These are phyloP conservation scores for Claviceps fusiformis DNA, from an alignment of 2,329 filamentous ascomycete genomes.

Conservation along the genomic window DNA sequence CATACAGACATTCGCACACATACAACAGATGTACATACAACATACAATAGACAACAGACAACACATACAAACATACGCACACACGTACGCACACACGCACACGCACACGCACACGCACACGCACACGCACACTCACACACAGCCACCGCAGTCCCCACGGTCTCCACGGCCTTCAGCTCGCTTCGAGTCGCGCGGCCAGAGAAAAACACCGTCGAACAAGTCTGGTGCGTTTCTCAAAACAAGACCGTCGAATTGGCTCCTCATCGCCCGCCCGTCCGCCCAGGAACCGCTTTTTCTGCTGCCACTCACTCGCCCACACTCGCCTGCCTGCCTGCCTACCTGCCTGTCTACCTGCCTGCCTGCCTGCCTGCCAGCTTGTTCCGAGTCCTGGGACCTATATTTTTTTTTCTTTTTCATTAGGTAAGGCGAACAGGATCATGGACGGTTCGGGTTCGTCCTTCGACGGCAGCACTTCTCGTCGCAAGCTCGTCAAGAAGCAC, in stretches of 20 bases:
- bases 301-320: constrained; percentile 7
- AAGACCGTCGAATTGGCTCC: constrained; percentile 2
- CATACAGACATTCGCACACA: not conserved
- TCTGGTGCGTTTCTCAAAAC: not conserved
- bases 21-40: too few species aligned
- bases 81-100: too few species aligned
- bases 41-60: too few species aligned
- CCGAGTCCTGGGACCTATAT: constrained; percentile 8
- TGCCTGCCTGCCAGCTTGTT: constrained; percentile 1
- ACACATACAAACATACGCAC: too few species aligned
- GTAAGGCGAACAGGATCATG: constrained; percentile 26
- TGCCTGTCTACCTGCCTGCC: not conserved
- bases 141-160: not conserved
- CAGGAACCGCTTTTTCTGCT: constrained; percentile 5
- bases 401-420: constrained; percentile 7
- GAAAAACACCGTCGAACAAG: not conserved
- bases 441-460: constrained; percentile 29
- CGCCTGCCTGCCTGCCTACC: constrained; percentile 1
- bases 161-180: not conserved
- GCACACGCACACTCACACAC: not conserved
- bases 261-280: not conserved
- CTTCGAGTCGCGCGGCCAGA: not conserved
- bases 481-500: constrained; percentile 50
- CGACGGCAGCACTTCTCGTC: constrained; percentile 39
- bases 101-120: not conserved